Evolutionary conservation across 202 grass and related monocot genomes (phyloP), one percentile per base, ranked within the genome.

Genomic region (Bolboschoenoplectus hybrid): DNA sequence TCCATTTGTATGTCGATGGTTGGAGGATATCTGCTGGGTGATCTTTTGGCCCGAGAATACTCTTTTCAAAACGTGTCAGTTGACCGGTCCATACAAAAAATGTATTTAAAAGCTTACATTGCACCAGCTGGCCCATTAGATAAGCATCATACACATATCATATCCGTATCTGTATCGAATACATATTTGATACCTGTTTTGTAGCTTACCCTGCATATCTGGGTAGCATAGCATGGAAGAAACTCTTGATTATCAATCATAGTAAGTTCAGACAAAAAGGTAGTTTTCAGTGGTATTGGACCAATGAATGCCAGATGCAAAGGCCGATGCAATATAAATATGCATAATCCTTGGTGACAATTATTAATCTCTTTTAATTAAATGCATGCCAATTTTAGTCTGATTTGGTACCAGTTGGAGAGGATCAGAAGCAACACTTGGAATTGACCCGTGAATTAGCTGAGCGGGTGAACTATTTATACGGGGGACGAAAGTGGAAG

Each of bases 401-500:
- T 10, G 96, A 98, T 92, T 91, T 98, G 74, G 96, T 98, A 81
- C 96, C 96, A 83, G 96, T 98, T 88, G 96, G 96, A 74, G 96
- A 98, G 89, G 96, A 98, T 89, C 96, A 98, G 89, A 98, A 92
- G 86, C 96, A 98, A 52, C 96, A 98, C 86, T 87, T 98, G 63
- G 96, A 98, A 92, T 84, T 98, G 86, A 94, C 96, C 86, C 93
- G 96, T 87, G 96, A 98, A 91, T 88, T 98, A 45, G 93, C 96
- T 73, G 96, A 96, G 77, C 87, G 93, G 70, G 85, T 96, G 85
- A 98, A 98, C 88, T 91, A 92, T 92, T 80, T 96, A 66, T 98
- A 94, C 71, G 96, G 96, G 65, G 96, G 96, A 87, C 87, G 90
- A 64, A 98, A 95, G 62, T 98, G 93, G 96, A 96, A 98, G 87